A percentile compares a stretch with the other conserved stretches of the same genome.
These are phyloP conservation scores for Oryza brachyantha DNA, from an alignment of 176 grass and related monocot genomes.

Conservation along the genomic window DNA sequence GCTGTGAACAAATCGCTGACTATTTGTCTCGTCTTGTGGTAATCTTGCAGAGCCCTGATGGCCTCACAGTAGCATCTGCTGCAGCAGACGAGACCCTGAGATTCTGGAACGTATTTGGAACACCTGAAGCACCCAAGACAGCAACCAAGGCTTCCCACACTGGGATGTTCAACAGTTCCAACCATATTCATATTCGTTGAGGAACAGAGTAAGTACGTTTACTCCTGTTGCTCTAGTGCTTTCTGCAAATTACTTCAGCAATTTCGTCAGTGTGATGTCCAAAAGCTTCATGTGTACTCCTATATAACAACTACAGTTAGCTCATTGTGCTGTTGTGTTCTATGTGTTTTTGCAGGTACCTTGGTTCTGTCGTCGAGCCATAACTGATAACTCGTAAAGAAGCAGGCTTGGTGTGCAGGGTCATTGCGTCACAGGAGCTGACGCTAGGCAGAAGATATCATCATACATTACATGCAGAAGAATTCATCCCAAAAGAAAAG, in stretches of 20 bases:
- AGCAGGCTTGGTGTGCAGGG: not conserved
- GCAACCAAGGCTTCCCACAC: slow-evolving; percentile 35
- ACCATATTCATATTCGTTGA: slow-evolving; percentile 61
- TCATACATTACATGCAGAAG: not conserved
- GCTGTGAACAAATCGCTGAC: not conserved
- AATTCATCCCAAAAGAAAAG: not conserved
- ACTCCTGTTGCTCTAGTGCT: not conserved
- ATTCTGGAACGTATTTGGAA: slow-evolving; percentile 62
- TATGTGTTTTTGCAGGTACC: not conserved
- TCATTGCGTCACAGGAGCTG: not conserved
- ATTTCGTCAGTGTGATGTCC: not conserved
- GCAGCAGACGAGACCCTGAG: slow-evolving; percentile 57
- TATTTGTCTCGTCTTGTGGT: not conserved
- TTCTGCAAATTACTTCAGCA: not conserved
- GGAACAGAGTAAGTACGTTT: not conserved
- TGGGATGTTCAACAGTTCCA: slow-evolving; percentile 52
- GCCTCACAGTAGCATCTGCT: slow-evolving; percentile 61
- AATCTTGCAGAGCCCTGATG: slow-evolving; percentile 62
- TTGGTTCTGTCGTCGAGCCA: not conserved
- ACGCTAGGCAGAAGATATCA: not conserved
- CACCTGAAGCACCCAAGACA: slow-evolving; percentile 48
- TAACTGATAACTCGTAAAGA: not conserved
- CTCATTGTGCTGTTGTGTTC: not conserved
- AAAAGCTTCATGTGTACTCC: not conserved
- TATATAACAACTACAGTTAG: not conserved